phyloP scores from a whole-genome alignment of 306 rosid species.

The Fagus sylvatica region DNA sequence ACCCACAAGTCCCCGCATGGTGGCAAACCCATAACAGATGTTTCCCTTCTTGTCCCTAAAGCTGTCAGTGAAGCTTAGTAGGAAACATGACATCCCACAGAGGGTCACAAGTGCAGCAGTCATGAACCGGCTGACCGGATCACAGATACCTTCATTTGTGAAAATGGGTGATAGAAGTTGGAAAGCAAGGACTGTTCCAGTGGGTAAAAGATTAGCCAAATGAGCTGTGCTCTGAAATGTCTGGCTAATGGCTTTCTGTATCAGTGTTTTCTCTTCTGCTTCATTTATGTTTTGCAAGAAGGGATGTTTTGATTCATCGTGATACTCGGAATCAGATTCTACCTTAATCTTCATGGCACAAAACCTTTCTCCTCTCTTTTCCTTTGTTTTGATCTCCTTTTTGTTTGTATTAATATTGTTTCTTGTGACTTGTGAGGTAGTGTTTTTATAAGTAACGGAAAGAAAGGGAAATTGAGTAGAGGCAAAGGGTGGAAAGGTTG shows the following conservation, averaged over 20 bases:
- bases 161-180: slow-evolving; percentile 80
- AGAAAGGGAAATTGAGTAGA: too few species aligned
- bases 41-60: slow-evolving; percentile 60
- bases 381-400: too few species aligned
- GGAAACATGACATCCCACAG: slow-evolving; percentile 54
- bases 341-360: slow-evolving; percentile 65
- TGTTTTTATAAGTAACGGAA: too few species aligned
- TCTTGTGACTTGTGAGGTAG: too few species aligned
- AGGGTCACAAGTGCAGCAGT: slow-evolving; percentile 43
- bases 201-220: slow-evolving; percentile 54
- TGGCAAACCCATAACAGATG: slow-evolving; percentile 70
- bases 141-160: slow-evolving; percentile 68
- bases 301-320: slow-evolving; percentile 38
- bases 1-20: slow-evolving; percentile 58
- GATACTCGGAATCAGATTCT: slow-evolving; percentile 21
- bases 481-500: too few species aligned
- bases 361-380: too few species aligned
- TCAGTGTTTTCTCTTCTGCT: too few species aligned
- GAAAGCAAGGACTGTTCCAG: slow-evolving; percentile 83
- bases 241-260: too few species aligned
- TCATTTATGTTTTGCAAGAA: slow-evolving; percentile 18
- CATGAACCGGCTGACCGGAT: slow-evolving; percentile 42
- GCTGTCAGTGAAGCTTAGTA: slow-evolving; percentile 69
- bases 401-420: too few species aligned
- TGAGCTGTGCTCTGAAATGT: too few species aligned